phyloP scores from a whole-genome alignment of 2,329 filamentous ascomycete species.

The Neonectria neomacrospora region DNA sequence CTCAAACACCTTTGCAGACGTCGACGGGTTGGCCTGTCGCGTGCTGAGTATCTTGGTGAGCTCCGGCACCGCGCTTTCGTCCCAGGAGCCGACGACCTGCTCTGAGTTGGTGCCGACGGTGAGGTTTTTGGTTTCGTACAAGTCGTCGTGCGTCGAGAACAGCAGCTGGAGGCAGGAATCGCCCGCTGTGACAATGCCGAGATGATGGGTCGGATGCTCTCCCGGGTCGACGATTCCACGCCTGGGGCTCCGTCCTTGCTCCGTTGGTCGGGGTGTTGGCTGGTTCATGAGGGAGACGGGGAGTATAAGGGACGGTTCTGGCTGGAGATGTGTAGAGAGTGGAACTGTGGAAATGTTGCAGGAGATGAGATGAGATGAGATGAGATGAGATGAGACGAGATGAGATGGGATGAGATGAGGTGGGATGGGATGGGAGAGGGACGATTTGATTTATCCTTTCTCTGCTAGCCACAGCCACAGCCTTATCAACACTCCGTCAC shows the following conservation, averaged over 20 bases:
- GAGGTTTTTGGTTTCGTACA: conserved; percentile 33
- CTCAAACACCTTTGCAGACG: too few species aligned
- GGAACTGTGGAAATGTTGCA: neutral
- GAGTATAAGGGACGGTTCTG: too few species aligned
- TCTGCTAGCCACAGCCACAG: neutral
- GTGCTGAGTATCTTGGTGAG: conserved; percentile 16
- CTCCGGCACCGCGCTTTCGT: conserved; percentile 20
- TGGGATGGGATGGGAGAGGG: too few species aligned
- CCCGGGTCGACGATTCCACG: neutral
- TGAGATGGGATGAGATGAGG: neutral
- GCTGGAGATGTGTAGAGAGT: too few species aligned
- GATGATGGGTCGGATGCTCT: conserved; percentile 3
- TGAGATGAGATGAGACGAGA: too few species aligned
- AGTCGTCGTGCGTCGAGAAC: conserved; percentile 37
- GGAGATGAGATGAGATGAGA: neutral
- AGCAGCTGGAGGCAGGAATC: conserved; percentile 34
- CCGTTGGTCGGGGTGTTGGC: too few species aligned
- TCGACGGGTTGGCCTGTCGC: conserved; percentile 1
- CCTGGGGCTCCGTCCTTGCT: neutral
- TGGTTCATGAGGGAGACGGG: too few species aligned
- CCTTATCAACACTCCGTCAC: conserved; percentile 1
- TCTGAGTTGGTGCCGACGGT: conserved; percentile 26
- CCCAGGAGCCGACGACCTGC: conserved; percentile 37
- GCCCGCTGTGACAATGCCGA: conserved; percentile 25
- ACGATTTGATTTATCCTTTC: neutral